Evolutionary conservation across 192 early-diverging fungal species (phyloP).

Genomic region (Coemansia furcata): DNA sequence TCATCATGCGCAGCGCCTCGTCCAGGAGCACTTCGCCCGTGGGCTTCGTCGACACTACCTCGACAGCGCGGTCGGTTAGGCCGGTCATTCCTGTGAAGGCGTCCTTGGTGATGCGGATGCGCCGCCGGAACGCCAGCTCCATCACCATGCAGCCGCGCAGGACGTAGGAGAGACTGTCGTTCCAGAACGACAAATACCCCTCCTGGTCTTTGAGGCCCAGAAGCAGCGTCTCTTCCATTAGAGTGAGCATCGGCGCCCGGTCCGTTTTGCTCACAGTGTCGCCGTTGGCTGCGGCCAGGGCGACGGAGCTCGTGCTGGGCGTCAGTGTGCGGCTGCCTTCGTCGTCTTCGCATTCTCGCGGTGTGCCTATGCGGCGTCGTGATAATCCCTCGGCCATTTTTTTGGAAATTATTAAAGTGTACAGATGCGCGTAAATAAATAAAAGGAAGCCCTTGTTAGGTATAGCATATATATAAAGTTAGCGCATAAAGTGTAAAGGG

Average conservation of each 20-base stretch:
- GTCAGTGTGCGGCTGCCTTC: background rate
- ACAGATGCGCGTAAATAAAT: conserved; percentile 7
- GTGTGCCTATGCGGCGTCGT: conserved; percentile 43
- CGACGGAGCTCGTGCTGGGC: background rate
- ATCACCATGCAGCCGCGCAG: conserved; percentile 93
- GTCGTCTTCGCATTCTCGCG: conserved; percentile 22
- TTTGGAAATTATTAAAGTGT: background rate
- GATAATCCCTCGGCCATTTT: conserved; percentile 47
- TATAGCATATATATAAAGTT: background rate
- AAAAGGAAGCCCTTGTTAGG: background rate
- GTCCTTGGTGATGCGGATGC: conserved; percentile 87
- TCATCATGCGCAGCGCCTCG: conserved; percentile 89
- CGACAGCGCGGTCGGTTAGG: conserved; percentile 79
- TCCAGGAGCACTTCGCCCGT: conserved; percentile 96
- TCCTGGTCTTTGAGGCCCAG: conserved; percentile 90
- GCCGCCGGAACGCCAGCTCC: conserved; percentile 89
- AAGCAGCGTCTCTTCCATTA: conserved; percentile 94
- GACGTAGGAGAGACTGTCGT: conserved; percentile 97
- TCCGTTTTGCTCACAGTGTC: conserved; percentile 32
- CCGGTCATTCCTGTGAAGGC: conserved; percentile 60
- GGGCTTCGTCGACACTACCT: conserved; percentile 75
- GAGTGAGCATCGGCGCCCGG: conserved; percentile 71
- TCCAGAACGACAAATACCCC: conserved; percentile 98
- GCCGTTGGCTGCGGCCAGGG: background rate
- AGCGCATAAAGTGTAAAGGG: background rate